phyloP scores from a whole-genome alignment of 2,329 filamentous ascomycete genomes.

The Botrytis squamosa region DNA sequence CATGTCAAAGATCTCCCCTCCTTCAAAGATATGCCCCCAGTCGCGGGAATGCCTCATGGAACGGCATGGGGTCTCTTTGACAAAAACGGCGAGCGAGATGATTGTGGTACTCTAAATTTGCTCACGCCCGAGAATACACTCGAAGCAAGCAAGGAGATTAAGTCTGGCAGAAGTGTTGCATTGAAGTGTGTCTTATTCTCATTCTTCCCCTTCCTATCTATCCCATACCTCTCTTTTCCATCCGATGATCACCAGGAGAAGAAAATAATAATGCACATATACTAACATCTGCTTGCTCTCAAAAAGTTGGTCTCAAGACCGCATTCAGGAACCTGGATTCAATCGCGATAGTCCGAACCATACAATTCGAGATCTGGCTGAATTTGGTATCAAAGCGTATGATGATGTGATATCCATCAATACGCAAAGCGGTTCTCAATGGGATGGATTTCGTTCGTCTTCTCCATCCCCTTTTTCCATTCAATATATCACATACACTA shows the following conservation, averaged over 20 bases:
- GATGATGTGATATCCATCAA: slow-evolving; percentile 52
- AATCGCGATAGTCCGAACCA: slow-evolving; percentile 24
- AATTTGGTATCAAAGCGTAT: slow-evolving; percentile 47
- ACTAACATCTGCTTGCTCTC: slow-evolving; percentile 2
- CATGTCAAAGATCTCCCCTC: background rate
- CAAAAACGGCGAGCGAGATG: slow-evolving; percentile 45
- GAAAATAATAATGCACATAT: background rate
- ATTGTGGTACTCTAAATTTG: slow-evolving; percentile 46
- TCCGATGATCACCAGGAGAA: background rate
- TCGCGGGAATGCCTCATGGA: slow-evolving; percentile 44
- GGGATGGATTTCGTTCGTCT: slow-evolving; percentile 45
- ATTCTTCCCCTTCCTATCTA: background rate
- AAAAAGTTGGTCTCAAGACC: slow-evolving; percentile 26
- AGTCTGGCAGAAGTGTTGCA: slow-evolving; percentile 42
- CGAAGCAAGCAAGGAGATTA: slow-evolving; percentile 44
- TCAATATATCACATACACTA: background rate
- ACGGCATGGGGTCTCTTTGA: slow-evolving; percentile 44
- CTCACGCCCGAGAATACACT: slow-evolving; percentile 45
- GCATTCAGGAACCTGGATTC: slow-evolving; percentile 27
- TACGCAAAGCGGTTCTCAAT: slow-evolving; percentile 47
- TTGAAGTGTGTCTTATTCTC: slow-evolving; percentile 24
- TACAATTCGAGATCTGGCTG: slow-evolving; percentile 20
- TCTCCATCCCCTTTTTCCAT: too few relatives aligned
- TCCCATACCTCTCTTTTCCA: background rate
- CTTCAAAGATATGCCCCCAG: slow-evolving; percentile 44